These are phyloP conservation scores for Aspergillus nomiae DNA, from an alignment of 2,329 filamentous ascomycete genomes.

Conservation along the genomic window DNA sequence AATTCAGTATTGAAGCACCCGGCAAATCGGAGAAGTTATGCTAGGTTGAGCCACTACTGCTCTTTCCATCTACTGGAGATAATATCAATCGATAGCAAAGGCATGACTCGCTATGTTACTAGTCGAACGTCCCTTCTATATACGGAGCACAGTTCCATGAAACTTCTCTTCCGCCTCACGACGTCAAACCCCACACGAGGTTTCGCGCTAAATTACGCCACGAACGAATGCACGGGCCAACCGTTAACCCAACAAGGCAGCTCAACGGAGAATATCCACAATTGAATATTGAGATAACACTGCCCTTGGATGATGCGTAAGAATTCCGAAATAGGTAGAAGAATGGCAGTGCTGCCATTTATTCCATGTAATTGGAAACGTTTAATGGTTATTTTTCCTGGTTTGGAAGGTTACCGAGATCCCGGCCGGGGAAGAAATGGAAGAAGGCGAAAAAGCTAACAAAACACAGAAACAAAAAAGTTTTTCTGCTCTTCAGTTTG, in stretches of 20 bases:
- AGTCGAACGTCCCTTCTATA: not conserved
- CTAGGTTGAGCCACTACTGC: not conserved
- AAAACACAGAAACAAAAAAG: not conserved
- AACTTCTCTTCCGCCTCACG: constrained; percentile 1
- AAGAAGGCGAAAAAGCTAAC: not conserved
- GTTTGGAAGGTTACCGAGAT: not conserved
- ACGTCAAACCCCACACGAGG: constrained; percentile 15
- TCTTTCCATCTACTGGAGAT: not conserved
- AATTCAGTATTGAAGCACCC: not conserved
- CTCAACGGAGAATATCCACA: constrained; percentile 7
- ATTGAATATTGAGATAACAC: constrained; percentile 6
- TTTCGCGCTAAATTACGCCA: constrained; percentile 19
- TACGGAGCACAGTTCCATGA: not conserved
- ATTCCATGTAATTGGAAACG: not conserved
- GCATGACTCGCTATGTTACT: not conserved
- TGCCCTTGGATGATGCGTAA: not conserved
- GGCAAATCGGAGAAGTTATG: not conserved
- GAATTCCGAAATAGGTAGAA: not conserved
- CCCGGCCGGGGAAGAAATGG: not conserved
- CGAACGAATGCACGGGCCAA: constrained; percentile 16
- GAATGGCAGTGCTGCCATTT: not conserved
- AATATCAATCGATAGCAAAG: not conserved
- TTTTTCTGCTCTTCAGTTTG: not conserved
- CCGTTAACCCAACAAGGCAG: constrained; percentile 12
- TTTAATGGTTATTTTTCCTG: not conserved